Evolutionary conservation across 176 grass and related monocot genomes (phyloP), one percentile per base, ranked within the genome.

Genomic region (Paspalum notatum): DNA sequence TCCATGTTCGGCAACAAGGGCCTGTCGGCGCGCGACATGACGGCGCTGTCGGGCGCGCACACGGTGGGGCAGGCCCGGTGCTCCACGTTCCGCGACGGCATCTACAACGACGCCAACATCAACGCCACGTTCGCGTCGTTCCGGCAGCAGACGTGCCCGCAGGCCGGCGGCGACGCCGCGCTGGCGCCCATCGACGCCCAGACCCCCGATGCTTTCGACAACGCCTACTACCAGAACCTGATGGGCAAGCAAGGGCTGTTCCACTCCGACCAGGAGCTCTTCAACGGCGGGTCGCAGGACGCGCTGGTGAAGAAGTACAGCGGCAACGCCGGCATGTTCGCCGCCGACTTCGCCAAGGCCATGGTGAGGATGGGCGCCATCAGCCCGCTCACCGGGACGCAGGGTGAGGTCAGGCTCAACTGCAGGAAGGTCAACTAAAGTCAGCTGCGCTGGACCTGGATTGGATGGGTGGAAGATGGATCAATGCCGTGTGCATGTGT

Each of bases 1-100:
- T 5, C 91, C 5, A 74, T 54, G 83, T 97, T 97, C 80, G 46
- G 60, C 24, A 70, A 45, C 15, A 89, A 97, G 76, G 84, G 77
- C 10, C 74, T 97, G 1, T 70, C 71, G 53, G 12, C 94, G 24
- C 56, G 75, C 0, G 94, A 97, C 72, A 87, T 97, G 89, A 89
- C 94, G 43, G 88, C 79, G 63, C 86, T 97, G 14, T 97, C 94
- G 12, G 91, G 94, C 40, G 91, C 86, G 46, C 94, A 97, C 89
- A 85, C 91, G 1, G 8, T 97, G 41, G 94, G 91, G 4, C 73
- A 81, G 74, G 86, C 85, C 11, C 86, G 86, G 38, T 97, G 91
- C 88, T 0, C 21, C 37, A 79, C 74, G 8, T 97, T 97, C 88
- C 88, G 88, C 49, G 3, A 6, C 44, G 88, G 77, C 71, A 83